Percentiles rank a stretch among this genome's conserved stretches.
These are phyloP conservation scores for Vitis hybrid DNA, from an alignment of 177 flowering plant species.

Conservation along the genomic window DNA sequence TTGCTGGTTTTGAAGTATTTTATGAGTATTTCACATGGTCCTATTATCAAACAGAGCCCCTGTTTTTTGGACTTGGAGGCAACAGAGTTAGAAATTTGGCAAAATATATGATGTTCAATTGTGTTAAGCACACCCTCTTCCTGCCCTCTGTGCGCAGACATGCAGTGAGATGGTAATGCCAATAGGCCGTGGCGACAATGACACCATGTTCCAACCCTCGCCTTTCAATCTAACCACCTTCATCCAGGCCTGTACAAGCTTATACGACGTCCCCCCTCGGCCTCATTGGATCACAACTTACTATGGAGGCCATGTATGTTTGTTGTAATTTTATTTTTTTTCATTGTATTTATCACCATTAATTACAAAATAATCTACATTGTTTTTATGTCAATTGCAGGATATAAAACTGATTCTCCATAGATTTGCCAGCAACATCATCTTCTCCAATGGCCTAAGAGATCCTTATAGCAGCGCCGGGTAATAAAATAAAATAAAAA, in stretches of 20 bases:
- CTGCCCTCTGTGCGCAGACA: slow-evolving; percentile 9
- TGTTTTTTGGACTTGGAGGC: too few species aligned
- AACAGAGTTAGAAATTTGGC: too few species aligned
- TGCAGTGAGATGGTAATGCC: slow-evolving; percentile 39
- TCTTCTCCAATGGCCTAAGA: slow-evolving; percentile 40
- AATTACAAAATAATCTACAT: background rate
- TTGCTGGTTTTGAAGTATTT: too few species aligned
- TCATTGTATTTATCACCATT: background rate
- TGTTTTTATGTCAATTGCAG: slow-evolving; percentile 13
- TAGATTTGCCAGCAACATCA: slow-evolving; percentile 40
- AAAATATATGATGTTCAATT: too few species aligned
- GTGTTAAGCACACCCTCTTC: too few species aligned
- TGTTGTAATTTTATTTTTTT: too few species aligned
- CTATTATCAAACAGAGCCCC: too few species aligned
- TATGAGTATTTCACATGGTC: too few species aligned
- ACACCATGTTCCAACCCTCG: slow-evolving; percentile 26
- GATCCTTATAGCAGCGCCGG: slow-evolving; percentile 44
- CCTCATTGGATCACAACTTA: slow-evolving; percentile 41
- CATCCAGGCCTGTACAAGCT: slow-evolving; percentile 13
- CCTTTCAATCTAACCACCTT: slow-evolving; percentile 18
- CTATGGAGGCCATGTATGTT: slow-evolving; percentile 36
- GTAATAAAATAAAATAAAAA: slow-evolving; percentile 9
- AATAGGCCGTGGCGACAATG: slow-evolving; percentile 16
- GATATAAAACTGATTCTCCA: slow-evolving; percentile 28
- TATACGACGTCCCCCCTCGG: slow-evolving; percentile 24